Evolutionary conservation across 257 asterid genomes (phyloP), one percentile per base, ranked within the genome.

Genomic region (Solanum raphanifolium): DNA sequence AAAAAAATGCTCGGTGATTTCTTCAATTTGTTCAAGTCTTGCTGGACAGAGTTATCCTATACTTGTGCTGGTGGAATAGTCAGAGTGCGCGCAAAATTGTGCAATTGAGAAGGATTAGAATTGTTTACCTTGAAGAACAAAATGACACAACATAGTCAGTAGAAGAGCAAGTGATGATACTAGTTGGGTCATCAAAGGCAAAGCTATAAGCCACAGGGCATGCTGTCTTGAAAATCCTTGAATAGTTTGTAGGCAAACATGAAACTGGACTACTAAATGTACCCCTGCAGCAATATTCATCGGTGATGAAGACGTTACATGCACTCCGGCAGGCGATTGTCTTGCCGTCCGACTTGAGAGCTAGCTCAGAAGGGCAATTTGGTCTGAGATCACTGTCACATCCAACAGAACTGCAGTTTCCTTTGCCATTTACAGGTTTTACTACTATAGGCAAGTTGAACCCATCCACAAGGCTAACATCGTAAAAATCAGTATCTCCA

Each of bases 401-500:
- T 1, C 97, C 97, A 3, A 90, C 95, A 6, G 89, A 36, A 78
- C 95, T 92, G 89, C 95, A 93, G 75, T 91, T 92, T 16, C 94
- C 95, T 72, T 87, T 91, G 16, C 97, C 95, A 31, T 86, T 83
- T n/a, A 93, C 82, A 0, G 95, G 95, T 73, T 92, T 92, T 5
- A 93, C 92, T 3, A 89, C 87, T 31, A 94, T 55, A 4, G 98
- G 98, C 87, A 94, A 43, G 85, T 94, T 94, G 94, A 93, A 94
- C 35, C 96, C 96, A 43, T 94, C 98, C 12, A 94, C 98, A 2
- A 93, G 93, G 93, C 96, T 94, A 32, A 94, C 94, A 46, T 91
- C 95, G 41, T 94, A 94, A 69, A 84, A 94, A 85, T 94, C 96
- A 0, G 83, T 83, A 2, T 90, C 87, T 16, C 97, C 97, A 9